These are phyloP conservation scores for Ophiocordyceps camponoti-floridani DNA, from an alignment of 2,329 filamentous ascomycete species.

Conservation along the genomic window DNA sequence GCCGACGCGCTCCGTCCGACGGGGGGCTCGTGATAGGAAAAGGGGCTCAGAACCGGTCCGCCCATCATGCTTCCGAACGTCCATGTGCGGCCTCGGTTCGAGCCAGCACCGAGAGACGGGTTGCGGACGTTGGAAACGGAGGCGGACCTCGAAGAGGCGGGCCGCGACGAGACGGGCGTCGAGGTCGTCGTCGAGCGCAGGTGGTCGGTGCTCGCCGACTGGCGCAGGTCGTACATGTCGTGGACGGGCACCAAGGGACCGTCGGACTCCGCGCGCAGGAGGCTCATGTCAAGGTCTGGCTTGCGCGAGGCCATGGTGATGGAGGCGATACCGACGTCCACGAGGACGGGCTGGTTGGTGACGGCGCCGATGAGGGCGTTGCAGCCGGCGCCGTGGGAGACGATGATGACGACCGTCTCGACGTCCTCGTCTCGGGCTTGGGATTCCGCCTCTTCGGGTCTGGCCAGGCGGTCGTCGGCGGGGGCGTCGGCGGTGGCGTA, in stretches of 20 bases:
- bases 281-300: conserved; percentile 19
- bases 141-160: conserved; percentile 14
- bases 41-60: conserved; percentile 13
- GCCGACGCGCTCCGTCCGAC: conserved; percentile 27
- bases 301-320: conserved; percentile 72
- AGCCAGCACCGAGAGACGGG: too few species aligned
- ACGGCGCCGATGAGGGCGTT: conserved; percentile 89
- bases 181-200: conserved; percentile 30
- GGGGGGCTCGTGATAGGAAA: conserved; percentile 21
- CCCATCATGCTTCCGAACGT: too few species aligned
- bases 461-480: conserved; percentile 23
- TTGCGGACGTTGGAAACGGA: conserved; percentile 15
- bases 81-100: conserved; percentile 17
- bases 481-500: conserved; percentile 44
- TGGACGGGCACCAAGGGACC: conserved; percentile 25
- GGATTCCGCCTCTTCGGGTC: conserved; percentile 10
- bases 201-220: conserved; percentile 62
- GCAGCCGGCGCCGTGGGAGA: conserved; percentile 90
- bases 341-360: conserved; percentile 75
- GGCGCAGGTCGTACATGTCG: conserved; percentile 53
- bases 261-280: conserved; percentile 12
- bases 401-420: conserved; percentile 67
- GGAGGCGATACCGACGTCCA: conserved; percentile 80
- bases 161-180: conserved; percentile 18
- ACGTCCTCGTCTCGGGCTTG: conserved; percentile 38